Base-by-base conservation (phyloP, 2,329 filamentous ascomycete species). In the Exophiala lecanii-corni region DNA sequence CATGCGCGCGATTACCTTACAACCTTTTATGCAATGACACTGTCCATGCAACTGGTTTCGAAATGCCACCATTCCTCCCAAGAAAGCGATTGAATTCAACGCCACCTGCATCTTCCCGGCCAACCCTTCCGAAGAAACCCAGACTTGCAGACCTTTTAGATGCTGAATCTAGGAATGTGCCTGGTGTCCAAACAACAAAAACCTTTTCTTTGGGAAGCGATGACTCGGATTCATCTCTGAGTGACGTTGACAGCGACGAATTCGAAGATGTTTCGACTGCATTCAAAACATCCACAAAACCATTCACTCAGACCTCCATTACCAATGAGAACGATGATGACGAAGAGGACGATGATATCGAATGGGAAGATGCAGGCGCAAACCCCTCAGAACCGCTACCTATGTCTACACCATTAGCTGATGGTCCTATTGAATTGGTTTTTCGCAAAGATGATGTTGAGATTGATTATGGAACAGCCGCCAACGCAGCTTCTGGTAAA, bases 341-440 rank as follows among this genome's bases (percentile, higher is more conserved):
- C 47, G 82, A 81, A 30, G 80, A 82, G 49, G 75, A 78, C 51
- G 76, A 80, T 2, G 70, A 71, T 36, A 71, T 76, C 56, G 73
- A 77, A 39, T 79, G 75, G 75, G 76, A 80, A 57, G 73, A 79
- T 57, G 74, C 74, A 7, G 67, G 74, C 36, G 60, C 51, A 9
- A 60, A 65, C 1, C 57, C 41, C 13, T 58, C 65, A 30, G 66
- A 66, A 53, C 54, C 61, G 43, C 54, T 60, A 18, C 59, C 46
- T 47, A 70, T 65, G 47, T 68, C 73, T 4, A 68, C 73, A 37
- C 64, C 66, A 2, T 30, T 52, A 32, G 70, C 78, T 1, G 71
- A 78, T 1, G 82, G 81, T 9, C 83, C 89, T 57, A 69, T 94
- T 23, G 82, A 91, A 53, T 68, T 94, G 55, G 91, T 84, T 0